These are phyloP conservation scores for Neocucurbitaria cava DNA, from an alignment of 2,329 filamentous ascomycete genomes.

Conservation along the genomic window DNA sequence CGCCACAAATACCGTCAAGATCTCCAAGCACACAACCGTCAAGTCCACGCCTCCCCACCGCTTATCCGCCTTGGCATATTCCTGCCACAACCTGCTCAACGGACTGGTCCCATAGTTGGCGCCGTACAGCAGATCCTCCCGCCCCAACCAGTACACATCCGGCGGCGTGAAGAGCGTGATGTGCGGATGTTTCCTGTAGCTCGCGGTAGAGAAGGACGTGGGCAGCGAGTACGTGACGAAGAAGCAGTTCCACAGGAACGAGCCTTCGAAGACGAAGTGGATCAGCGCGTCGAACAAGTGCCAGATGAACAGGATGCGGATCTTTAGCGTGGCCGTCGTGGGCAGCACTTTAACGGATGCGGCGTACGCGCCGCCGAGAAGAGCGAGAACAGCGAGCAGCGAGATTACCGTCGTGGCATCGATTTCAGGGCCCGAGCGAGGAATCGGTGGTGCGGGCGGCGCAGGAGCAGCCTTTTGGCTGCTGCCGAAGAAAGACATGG, in stretches of 20 bases:
- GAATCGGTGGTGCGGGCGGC: constrained; percentile 65
- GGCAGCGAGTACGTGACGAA: constrained; percentile 66
- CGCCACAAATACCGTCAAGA: constrained; percentile 66
- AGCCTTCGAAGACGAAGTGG: constrained; percentile 89
- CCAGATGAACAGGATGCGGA: constrained; percentile 88
- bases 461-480: constrained; percentile 53
- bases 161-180: constrained; percentile 54
- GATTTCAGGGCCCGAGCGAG: constrained; percentile 54
- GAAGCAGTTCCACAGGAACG: constrained; percentile 94
- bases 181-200: constrained; percentile 34
- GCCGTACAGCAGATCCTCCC: constrained; percentile 64
- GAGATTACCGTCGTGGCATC: constrained; percentile 62
- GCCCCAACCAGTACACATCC: constrained; percentile 61
- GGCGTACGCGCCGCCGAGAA: constrained; percentile 62
- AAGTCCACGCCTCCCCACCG: constrained; percentile 67
- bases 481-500: constrained; percentile 33
- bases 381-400: constrained; percentile 60
- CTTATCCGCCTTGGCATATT: constrained; percentile 69
- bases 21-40: constrained; percentile 65
- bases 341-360: constrained; percentile 61
- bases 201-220: constrained; percentile 40
- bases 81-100: constrained; percentile 66
- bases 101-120: constrained; percentile 63
- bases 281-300: constrained; percentile 92
- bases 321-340: constrained; percentile 59